These are phyloP conservation scores for Naumovozyma dairenensis DNA, from an alignment of 805 yeast genomes.

Conservation along the genomic window DNA sequence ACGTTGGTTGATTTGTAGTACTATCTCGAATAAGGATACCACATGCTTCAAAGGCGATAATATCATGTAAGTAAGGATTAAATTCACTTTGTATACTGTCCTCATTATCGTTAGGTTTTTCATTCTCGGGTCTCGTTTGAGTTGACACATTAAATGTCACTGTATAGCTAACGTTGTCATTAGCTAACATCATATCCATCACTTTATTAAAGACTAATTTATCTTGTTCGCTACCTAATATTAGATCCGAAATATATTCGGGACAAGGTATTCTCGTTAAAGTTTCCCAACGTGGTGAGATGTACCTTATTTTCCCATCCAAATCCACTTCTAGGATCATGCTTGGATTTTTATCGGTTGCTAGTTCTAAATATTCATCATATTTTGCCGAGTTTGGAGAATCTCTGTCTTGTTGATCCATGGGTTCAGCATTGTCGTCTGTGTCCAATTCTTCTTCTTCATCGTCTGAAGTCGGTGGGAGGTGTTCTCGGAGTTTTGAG, in stretches of 20 bases:
- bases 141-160: slow-evolving; percentile 49
- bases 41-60: slow-evolving; percentile 81
- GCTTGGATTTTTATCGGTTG: slow-evolving; percentile 62
- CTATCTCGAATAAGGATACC: slow-evolving; percentile 73
- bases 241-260: slow-evolving; percentile 47
- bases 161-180: slow-evolving; percentile 61
- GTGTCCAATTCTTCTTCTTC: no score
- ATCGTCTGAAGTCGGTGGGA: no score
- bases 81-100: no score
- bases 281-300: slow-evolving; percentile 69
- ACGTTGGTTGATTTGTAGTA: slow-evolving; percentile 49
- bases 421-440: no score
- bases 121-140: slow-evolving; percentile 4
- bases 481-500: no score
- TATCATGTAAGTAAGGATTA: no score
- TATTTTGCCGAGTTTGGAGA: slow-evolving; percentile 20
- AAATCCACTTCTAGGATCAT: slow-evolving; percentile 77
- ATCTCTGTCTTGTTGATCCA: background rate
- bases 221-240: slow-evolving; percentile 58
- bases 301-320: slow-evolving; percentile 65
- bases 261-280: slow-evolving; percentile 54
- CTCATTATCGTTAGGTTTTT: slow-evolving; percentile 34
- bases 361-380: slow-evolving; percentile 47
- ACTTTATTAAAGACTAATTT: slow-evolving; percentile 60
- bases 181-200: slow-evolving; percentile 55